These are phyloP conservation scores for Corchorus capsularis DNA, from an alignment of 345 rosid genomes.

Conservation along the genomic window DNA sequence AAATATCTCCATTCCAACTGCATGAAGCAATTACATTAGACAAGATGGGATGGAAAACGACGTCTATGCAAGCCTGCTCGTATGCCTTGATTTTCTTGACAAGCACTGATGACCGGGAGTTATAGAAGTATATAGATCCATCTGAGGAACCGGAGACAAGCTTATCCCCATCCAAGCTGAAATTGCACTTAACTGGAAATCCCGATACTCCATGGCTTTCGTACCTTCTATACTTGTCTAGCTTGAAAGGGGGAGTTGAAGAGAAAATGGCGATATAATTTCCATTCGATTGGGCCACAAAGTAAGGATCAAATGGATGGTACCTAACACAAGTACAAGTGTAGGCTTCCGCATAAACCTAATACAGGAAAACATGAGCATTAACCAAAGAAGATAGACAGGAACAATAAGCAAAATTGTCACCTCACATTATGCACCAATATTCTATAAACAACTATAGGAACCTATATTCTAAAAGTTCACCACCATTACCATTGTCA, in stretches of 20 bases:
- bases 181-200: constrained; percentile 77
- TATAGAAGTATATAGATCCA: constrained; percentile 61
- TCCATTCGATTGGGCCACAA: constrained; percentile 84
- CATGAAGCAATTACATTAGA: constrained; percentile 67
- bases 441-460: not conserved
- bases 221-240: constrained; percentile 71
- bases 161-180: constrained; percentile 68
- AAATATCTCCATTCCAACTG: constrained; percentile 77
- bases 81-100: constrained; percentile 63
- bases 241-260: constrained; percentile 70
- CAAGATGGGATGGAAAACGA: constrained; percentile 64
- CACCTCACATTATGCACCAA: not conserved
- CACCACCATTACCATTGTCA: not conserved
- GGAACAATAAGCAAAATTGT: not conserved
- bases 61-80: constrained; percentile 67
- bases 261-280: constrained; percentile 91
- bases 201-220: constrained; percentile 83
- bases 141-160: constrained; percentile 81
- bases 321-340: constrained; percentile 71
- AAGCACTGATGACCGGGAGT: constrained; percentile 49
- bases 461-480: not conserved
- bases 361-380: constrained; percentile 21
- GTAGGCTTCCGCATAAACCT: constrained; percentile 88
- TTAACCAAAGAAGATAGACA: not conserved
- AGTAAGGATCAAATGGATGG: constrained; percentile 68